A percentile compares a stretch with the other conserved stretches of the same genome.
These are phyloP conservation scores for Coniophora puteana DNA, from an alignment of 1,284 basidiomycete genomes.

Conservation along the genomic window DNA sequence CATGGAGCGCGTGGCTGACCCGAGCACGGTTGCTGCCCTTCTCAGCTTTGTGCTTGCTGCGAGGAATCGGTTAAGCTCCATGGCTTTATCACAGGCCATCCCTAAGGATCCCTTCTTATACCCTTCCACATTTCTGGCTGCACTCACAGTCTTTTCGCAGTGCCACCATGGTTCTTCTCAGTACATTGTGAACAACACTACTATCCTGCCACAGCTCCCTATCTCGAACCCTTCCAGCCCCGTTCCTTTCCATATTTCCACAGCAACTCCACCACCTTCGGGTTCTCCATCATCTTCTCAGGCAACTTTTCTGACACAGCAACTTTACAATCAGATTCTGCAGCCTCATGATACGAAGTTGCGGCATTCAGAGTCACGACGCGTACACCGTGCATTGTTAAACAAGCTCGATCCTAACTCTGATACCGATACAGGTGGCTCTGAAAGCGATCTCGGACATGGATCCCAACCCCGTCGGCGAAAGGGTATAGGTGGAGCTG, in stretches of 20 bases:
- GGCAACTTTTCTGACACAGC: constrained; percentile 37
- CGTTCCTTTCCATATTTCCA: constrained; percentile 1
- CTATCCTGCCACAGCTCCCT: no score
- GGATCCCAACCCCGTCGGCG: constrained; percentile 14
- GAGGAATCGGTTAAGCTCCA: constrained; percentile 61
- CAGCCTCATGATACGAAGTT: constrained; percentile 49
- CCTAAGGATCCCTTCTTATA: constrained; percentile 78
- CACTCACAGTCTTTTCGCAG: constrained; percentile 33
- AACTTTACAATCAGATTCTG: constrained; percentile 46
- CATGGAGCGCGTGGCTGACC: constrained; percentile 69
- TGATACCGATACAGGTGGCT: constrained; percentile 24
- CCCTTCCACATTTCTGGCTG: constrained; percentile 47
- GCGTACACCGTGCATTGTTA: constrained; percentile 56
- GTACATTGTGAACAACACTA: no score
- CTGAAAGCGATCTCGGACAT: not conserved
- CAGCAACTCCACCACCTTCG: constrained; percentile 9
- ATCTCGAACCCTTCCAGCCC: no score
- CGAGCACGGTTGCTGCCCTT: constrained; percentile 61
- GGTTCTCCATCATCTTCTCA: no score
- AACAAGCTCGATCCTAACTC: constrained; percentile 43
- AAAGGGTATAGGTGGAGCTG: constrained; percentile 23
- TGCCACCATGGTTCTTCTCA: constrained; percentile 19
- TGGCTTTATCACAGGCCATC: constrained; percentile 33
- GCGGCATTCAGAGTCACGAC: constrained; percentile 52
- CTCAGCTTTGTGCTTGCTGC: constrained; percentile 62